Conservation (phyloP, 495 filamentous ascomycete species). For the Venustampulla echinocandica region DNA sequence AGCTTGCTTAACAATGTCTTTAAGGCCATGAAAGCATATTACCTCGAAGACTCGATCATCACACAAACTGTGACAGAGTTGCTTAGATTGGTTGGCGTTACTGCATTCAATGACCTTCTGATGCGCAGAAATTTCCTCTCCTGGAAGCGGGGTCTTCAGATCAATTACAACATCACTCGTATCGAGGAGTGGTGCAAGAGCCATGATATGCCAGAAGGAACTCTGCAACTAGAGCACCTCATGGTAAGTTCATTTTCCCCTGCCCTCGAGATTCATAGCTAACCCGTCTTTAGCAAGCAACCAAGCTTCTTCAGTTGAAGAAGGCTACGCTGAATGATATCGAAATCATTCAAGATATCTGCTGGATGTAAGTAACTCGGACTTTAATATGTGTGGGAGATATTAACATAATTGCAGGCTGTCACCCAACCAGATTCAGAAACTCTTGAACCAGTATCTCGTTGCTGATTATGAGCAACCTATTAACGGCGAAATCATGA, state of each 20-base stretch:
- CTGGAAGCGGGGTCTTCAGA: slow-evolving; percentile 98
- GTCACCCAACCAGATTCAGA: slow-evolving; percentile 97
- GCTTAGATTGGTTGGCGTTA: slow-evolving; percentile 88
- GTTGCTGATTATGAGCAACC: slow-evolving; percentile 99
- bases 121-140: slow-evolving; percentile 98
- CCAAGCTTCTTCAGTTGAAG: slow-evolving; percentile 96
- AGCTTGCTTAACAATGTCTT: slow-evolving; percentile 95
- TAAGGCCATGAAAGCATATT: slow-evolving; percentile 97
- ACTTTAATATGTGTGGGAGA: slow-evolving; percentile 9
- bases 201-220: slow-evolving; percentile 98
- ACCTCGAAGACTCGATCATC: slow-evolving; percentile 90
- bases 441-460: slow-evolving; percentile 96
- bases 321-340: slow-evolving; percentile 99
- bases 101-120: slow-evolving; percentile 96
- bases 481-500: slow-evolving; percentile 99
- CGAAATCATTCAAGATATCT: slow-evolving; percentile 99
- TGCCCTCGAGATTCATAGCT: slow-evolving; percentile 19
- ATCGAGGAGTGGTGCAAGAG: slow-evolving; percentile 99
- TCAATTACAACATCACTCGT: slow-evolving; percentile 99
- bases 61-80: slow-evolving; percentile 93
- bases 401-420: slow-evolving; percentile 37
- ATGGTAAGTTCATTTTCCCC: slow-evolving; percentile 52
- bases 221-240: slow-evolving; percentile 93
- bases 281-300: slow-evolving; percentile 46
- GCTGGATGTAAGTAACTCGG: slow-evolving; percentile 77